phyloP scores from a whole-genome alignment of 2,329 filamentous ascomycete genomes.

The Penicillium sp. region DNA sequence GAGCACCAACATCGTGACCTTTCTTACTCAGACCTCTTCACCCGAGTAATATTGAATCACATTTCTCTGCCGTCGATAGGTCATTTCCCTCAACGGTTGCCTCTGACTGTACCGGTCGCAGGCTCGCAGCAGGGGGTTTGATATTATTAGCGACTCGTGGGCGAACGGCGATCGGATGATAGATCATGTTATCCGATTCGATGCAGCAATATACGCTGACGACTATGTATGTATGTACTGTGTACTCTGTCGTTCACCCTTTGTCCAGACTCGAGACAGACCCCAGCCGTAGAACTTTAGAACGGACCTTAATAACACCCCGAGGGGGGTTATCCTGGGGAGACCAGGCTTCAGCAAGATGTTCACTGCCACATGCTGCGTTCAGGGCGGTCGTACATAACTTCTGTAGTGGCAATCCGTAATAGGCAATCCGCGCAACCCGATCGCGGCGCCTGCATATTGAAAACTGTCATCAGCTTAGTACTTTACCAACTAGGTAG shows the following conservation, averaged over 20 bases:
- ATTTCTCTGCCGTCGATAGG: neutral
- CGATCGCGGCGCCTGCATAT: neutral
- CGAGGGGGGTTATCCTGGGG: neutral
- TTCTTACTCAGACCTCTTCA: neutral
- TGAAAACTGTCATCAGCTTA: neutral
- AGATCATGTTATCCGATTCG: constrained; percentile 1
- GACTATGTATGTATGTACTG: neutral
- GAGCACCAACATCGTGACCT: neutral
- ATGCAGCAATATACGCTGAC: neutral
- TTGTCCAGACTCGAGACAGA: neutral
- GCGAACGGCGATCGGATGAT: neutral
- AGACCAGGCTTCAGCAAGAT: neutral
- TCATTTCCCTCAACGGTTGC: neutral
- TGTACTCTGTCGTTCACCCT: neutral
- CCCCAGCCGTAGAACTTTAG: neutral
- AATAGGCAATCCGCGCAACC: neutral
- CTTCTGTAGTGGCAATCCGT: no score
- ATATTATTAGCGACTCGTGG: constrained; percentile 3
- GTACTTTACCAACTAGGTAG: neutral
- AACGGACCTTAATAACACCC: constrained; percentile 3
- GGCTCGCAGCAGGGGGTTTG: neutral
- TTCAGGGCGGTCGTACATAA: constrained; percentile 3
- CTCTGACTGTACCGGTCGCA: neutral
- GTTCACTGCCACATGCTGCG: constrained; percentile 2
- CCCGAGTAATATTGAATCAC: neutral